Evolutionary conservation across 306 rosid species (phyloP).

Genomic region (Datisca glomerata): DNA sequence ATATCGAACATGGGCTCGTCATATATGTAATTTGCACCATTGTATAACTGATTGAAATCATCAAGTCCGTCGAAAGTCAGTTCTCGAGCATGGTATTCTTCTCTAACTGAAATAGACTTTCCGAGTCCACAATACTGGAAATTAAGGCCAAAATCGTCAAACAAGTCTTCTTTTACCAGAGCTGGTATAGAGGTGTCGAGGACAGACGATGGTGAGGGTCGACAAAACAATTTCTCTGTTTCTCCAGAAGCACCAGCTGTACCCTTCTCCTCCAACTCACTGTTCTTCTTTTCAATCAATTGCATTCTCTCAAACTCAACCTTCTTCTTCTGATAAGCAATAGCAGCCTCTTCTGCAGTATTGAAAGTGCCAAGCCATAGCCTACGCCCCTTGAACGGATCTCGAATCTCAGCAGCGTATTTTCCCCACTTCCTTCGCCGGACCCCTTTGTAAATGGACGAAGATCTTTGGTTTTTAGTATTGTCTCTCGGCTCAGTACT

Average conservation of each 20-base stretch:
- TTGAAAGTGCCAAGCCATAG: neutral
- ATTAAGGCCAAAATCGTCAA: too few relatives aligned
- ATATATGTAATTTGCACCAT: neutral
- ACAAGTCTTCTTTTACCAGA: too few relatives aligned
- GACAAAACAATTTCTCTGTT: too few relatives aligned
- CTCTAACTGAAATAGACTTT: neutral
- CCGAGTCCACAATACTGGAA: neutral
- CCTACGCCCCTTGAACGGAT: neutral
- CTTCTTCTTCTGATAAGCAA: neutral
- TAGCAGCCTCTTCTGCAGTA: neutral
- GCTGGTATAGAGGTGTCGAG: too few relatives aligned
- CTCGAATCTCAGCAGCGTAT: neutral
- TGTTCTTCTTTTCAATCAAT: neutral
- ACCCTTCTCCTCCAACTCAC: neutral
- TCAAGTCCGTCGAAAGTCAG: neutral
- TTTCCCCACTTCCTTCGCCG: neutral
- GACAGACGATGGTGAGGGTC: too few relatives aligned
- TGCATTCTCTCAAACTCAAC: neutral
- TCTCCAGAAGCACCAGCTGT: too few relatives aligned
- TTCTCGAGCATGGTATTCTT: neutral
- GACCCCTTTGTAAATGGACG: neutral
- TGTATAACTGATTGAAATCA: neutral
- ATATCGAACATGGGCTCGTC: neutral
- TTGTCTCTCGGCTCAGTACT: neutral
- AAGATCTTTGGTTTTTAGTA: neutral